Base-by-base conservation (phyloP, 2,329 filamentous ascomycete genomes). In the Colletotrichum navitas region DNA sequence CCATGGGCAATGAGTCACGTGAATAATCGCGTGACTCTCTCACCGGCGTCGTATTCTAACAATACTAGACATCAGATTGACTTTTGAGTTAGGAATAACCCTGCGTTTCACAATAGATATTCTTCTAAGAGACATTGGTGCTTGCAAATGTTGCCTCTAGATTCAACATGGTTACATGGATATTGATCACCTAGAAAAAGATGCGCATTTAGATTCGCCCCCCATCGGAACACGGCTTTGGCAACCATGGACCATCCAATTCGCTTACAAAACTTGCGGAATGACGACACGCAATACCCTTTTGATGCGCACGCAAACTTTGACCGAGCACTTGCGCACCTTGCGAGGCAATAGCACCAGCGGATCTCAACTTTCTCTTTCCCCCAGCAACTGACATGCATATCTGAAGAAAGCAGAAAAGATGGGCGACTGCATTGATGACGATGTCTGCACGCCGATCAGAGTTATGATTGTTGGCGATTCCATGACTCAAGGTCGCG, bases 401-500 rank as follows among this genome's bases (percentile, higher is more conserved):
- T 4, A 6, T 56, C 21, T 18, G 8, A 7, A 7, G 54, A 5
- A 26, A 26, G 10, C 32, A 5, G 14, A 1, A 26, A n/a, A 29
- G 14, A 62, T 51, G 59, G 59, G 43, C 2, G 59, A 62, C 14
- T 36, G 24, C n/a, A 21, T 39, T 51, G 43, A 14, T 29, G 26
- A 49, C 14, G 16, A 24, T 10, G 12, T 1, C 6, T 18, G 7
- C 6, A 12, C n/a, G n/a, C 32, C 51, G 10, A 32, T 76, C 39
- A 76, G 71, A 26, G 63, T 81, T 45, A 78, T 83, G 76, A 74
- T 82, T 10, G 77, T 81, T 8, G 81, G 82, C 59, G 81, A 83
- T 72, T 82, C 81, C 24, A 83, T 83, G 64, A 76, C 79, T 3
- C 80, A 82, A 41, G 82, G 82, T 16, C 73, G 72, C 32, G 81